phyloP scores from a whole-genome alignment of 2,329 filamentous ascomycete species.

The Aureobasidium sp. region DNA sequence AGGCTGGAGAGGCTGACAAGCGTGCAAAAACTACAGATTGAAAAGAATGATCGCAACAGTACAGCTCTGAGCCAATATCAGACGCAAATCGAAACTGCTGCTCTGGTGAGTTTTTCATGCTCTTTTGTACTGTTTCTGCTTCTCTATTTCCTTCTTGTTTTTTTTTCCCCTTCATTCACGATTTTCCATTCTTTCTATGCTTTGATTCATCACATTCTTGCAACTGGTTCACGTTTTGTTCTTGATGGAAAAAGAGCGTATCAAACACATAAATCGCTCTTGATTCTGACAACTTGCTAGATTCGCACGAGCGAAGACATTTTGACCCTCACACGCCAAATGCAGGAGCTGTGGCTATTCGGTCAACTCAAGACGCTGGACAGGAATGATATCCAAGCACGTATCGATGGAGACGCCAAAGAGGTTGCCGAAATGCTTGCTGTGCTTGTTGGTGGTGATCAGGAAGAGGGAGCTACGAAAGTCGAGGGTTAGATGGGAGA shows the following conservation, averaged over 20 bases:
- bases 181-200: not conserved
- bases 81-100: constrained; percentile 51
- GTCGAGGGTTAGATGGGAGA: not conserved
- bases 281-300: constrained; percentile 27
- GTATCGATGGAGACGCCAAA: constrained; percentile 39
- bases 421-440: constrained; percentile 39
- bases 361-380: constrained; percentile 53
- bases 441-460: not conserved
- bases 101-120: constrained; percentile 38
- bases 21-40: constrained; percentile 29
- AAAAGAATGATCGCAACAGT: constrained; percentile 45
- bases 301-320: constrained; percentile 56
- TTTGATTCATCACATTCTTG: too few species aligned
- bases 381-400: constrained; percentile 32
- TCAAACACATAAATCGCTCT: not conserved
- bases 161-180: not conserved
- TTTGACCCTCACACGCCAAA: constrained; percentile 49
- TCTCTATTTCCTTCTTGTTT: not conserved
- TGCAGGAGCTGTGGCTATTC: constrained; percentile 62
- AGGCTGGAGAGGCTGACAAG: not conserved
- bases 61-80: constrained; percentile 51
- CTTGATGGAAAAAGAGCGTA: not conserved
- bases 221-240: not conserved
- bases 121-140: not conserved
- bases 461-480: not conserved